Conservation (phyloP, 2,329 filamentous ascomycete species). For the Alternaria hordeiaustralica region DNA sequence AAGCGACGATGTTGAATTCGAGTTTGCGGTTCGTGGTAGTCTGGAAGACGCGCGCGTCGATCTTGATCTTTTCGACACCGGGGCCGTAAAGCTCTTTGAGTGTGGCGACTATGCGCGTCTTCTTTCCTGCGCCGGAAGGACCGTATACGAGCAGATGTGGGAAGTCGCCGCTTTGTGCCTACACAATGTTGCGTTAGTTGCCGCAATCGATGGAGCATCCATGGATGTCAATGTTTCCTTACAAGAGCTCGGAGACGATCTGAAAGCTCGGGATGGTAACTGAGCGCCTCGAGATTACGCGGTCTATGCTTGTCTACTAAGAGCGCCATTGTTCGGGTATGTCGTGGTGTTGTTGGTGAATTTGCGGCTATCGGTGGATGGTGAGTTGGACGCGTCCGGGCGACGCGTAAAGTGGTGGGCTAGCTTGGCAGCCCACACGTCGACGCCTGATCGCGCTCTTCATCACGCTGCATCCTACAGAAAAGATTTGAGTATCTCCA, state of each 20-base stretch:
- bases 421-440: conserved; percentile 24
- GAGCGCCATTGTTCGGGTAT: conserved; percentile 61
- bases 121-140: conserved; percentile 95
- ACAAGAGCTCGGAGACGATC: conserved; percentile 86
- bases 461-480: not conserved
- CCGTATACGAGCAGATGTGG: conserved; percentile 97
- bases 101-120: conserved; percentile 94
- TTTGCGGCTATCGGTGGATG: conserved; percentile 15
- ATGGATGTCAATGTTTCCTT: conserved; percentile 46
- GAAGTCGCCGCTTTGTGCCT: conserved; percentile 98
- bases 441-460: not conserved
- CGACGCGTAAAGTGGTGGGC: conserved; percentile 38
- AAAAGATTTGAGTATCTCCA: not conserved
- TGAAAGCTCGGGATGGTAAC: conserved; percentile 89
- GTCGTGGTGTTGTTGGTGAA: conserved; percentile 1
- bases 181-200: conserved; percentile 13
- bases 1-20: conserved; percentile 98
- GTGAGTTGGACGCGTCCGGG: conserved; percentile 29
- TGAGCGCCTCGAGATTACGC: conserved; percentile 75
- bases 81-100: conserved; percentile 94
- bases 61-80: conserved; percentile 99
- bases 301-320: conserved; percentile 72
- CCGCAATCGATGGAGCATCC: conserved; percentile 5
- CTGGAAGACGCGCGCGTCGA: conserved; percentile 95
- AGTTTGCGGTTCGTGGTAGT: conserved; percentile 95